These are phyloP conservation scores for Chlorella sp. DNA, from an alignment of 139 green algal genomes.

Conservation along the genomic window DNA sequence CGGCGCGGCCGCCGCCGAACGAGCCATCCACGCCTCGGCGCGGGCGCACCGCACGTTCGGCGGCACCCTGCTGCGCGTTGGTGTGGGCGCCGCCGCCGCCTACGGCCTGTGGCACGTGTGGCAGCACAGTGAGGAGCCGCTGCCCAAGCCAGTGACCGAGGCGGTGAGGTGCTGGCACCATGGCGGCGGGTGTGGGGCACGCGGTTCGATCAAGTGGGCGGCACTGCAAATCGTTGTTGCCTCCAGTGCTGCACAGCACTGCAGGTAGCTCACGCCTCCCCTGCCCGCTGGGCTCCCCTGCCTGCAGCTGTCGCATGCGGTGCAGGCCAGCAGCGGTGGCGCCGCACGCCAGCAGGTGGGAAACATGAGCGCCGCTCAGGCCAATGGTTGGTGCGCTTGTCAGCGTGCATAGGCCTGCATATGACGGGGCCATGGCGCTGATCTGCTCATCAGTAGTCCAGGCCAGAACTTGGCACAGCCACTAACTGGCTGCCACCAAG, in stretches of 20 bases:
- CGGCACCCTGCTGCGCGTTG: neutral
- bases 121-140: neutral
- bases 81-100: neutral
- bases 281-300: neutral
- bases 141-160: neutral
- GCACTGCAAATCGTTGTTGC: no score
- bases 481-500: no score
- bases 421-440: no score
- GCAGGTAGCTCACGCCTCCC: neutral
- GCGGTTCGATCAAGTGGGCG: no score
- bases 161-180: neutral
- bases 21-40: neutral
- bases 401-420: no score
- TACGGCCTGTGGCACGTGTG: neutral
- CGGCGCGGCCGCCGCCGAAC: no score
- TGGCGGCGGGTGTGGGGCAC: no score
- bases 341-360: neutral
- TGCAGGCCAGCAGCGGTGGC: no score
- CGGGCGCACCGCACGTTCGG: neutral
- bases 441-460: no score
- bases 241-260: no score
- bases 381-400: neutral
- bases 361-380: neutral
- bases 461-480: no score
- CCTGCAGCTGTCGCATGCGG: neutral